phyloP scores from a whole-genome alignment of 192 early-diverging fungal genomes.

The Coemansia sp. region DNA sequence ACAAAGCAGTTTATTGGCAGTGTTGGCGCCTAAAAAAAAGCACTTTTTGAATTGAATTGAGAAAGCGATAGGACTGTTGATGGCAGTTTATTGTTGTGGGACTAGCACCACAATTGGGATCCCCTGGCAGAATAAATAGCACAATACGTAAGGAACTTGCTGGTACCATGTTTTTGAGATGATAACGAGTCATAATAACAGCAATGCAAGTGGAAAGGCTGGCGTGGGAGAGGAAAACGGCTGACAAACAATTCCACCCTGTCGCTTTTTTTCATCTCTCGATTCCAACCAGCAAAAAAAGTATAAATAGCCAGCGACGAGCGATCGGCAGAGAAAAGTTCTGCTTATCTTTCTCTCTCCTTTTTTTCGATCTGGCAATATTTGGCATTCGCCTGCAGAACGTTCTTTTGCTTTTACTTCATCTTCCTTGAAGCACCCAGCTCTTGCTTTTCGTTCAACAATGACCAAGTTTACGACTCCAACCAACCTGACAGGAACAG shows the following conservation, averaged over 20 bases:
- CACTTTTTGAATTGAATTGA: not conserved
- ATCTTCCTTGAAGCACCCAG: not conserved
- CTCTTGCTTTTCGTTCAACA: too few species aligned
- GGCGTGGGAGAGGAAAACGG: not conserved
- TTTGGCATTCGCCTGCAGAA: not conserved
- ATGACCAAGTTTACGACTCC: constrained; percentile 15
- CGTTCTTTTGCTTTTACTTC: not conserved
- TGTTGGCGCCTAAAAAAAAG: not conserved
- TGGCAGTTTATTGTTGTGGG: too few species aligned
- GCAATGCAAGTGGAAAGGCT: not conserved
- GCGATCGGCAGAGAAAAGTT: not conserved
- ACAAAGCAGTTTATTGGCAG: not conserved
- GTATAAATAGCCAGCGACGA: not conserved
- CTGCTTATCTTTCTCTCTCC: not conserved
- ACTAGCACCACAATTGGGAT: too few species aligned
- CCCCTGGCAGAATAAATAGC: too few species aligned
- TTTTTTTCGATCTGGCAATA: not conserved
- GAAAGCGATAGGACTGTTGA: too few species aligned
- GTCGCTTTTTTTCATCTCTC: not conserved
- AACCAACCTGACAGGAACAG: constrained; percentile 60
- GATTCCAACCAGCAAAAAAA: not conserved
- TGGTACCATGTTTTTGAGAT: too few species aligned
- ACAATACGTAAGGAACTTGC: too few species aligned
- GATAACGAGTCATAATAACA: not conserved
- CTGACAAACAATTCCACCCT: not conserved